Base-by-base conservation (phyloP, 345 rosid genomes). In the Arabidopsis arenosa region DNA sequence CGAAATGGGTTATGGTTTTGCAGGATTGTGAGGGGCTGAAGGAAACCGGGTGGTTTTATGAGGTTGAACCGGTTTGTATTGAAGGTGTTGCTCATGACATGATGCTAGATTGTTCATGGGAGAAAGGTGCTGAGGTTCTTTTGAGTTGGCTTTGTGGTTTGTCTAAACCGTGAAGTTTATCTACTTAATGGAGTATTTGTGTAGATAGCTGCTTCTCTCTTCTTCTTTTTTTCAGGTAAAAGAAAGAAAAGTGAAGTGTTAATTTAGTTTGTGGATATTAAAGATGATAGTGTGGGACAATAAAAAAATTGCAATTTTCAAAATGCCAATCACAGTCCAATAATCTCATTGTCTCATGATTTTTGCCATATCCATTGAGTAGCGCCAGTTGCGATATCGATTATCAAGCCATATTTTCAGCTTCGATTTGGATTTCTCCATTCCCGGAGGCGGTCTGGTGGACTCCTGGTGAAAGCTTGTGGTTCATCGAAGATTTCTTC, bases 61-160 rank as follows among this genome's bases (percentile, higher is more conserved):
- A 86, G 0, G 91, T 84, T 10, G 48, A 83, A 6, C 91, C 94
- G 3, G 77, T 88, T 67, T 83, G 87, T 44, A 40, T 91, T 26
- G 85, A 87, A 82, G 91, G 90, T 60, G 85, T 93, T 74, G 97
- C 94, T 48, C 97, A 93, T 68, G 96, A 91, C 80, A 80, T 93
- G 89, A 93, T 91, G 98, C 77, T 93, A 57, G 96, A 91, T 73
- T 85, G 88, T 82, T 85, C 83, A 3, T 89, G 97, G 98, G 90
- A 85, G 43, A 84, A 81, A 84, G 91, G 94, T 32, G 94, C 93
- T 4, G 63, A 73, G 47, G 80, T 68, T 51, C 60, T 93, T 68
- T 75, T 83, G 10, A 48, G 83, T 51, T 91, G 92, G 98, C 68
- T 89, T n/a, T 82, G 80, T 71, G 81, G 63, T 63, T 80, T 78